These are phyloP conservation scores for Yarrowia yakushimensis DNA, from an alignment of 805 yeast species.

Conservation along the genomic window DNA sequence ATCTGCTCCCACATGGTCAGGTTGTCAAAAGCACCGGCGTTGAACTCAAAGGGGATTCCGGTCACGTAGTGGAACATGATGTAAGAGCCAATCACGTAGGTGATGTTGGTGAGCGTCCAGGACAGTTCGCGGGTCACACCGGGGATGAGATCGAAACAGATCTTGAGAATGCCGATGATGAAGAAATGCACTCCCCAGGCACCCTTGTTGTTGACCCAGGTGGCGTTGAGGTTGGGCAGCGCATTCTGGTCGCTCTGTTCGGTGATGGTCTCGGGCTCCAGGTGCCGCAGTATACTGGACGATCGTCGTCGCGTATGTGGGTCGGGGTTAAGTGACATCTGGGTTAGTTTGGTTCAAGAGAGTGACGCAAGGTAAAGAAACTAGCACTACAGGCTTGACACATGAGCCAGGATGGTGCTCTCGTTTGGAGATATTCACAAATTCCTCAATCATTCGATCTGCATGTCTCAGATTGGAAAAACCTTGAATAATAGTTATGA, in stretches of 20 bases:
- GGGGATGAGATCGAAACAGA: constrained; percentile 75
- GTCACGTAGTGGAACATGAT: constrained; percentile 95
- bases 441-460: no score
- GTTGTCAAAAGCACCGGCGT: constrained; percentile 92
- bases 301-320: constrained; percentile 59
- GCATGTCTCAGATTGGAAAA: constrained; percentile 19
- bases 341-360: background rate
- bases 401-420: no score
- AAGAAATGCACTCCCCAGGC: constrained; percentile 95
- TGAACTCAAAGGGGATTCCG: constrained; percentile 96
- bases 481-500: no score
- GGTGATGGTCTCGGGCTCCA: constrained; percentile 88
- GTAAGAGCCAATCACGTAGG: constrained; percentile 87
- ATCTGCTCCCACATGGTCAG: constrained; percentile 99
- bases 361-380: background rate
- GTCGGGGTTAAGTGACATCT: constrained; percentile 22
- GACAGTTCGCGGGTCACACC: constrained; percentile 77
- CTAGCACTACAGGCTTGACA: background rate
- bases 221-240: constrained; percentile 86
- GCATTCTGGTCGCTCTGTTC: constrained; percentile 88
- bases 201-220: constrained; percentile 91
- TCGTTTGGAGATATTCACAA: no score
- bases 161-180: constrained; percentile 66
- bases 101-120: constrained; percentile 90
- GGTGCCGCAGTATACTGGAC: constrained; percentile 84